These are phyloP conservation scores for Zalaria sp. DNA, from an alignment of 2,329 filamentous ascomycete genomes.

Conservation along the genomic window DNA sequence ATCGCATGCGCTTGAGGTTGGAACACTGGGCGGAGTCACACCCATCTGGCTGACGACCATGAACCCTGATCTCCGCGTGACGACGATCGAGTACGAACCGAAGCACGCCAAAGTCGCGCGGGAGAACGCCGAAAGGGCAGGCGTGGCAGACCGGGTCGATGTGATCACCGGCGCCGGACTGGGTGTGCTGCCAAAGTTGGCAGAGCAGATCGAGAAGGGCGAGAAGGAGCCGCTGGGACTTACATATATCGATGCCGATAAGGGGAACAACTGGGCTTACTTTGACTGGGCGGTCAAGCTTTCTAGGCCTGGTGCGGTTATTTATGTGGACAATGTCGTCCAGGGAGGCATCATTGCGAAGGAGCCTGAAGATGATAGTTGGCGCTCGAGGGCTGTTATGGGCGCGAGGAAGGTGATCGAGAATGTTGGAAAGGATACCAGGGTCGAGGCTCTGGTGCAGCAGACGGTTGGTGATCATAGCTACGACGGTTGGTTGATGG, in stretches of 20 bases:
- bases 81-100: conserved; percentile 36
- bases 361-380: conserved; percentile 7
- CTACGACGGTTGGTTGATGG: conserved; percentile 23
- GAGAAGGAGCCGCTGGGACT: conserved; percentile 31
- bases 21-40: conserved; percentile 40
- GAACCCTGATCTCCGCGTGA: conserved; percentile 26
- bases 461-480: conserved; percentile 32
- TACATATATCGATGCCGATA: conserved; percentile 40
- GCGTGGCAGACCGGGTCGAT: conserved; percentile 28
- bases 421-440: conserved; percentile 25
- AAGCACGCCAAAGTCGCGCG: conserved; percentile 32
- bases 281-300: conserved; percentile 27
- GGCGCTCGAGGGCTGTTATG: conserved; percentile 6
- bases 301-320: conserved; percentile 22
- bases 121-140: conserved; percentile 28
- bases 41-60: conserved; percentile 37
- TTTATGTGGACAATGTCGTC: conserved; percentile 40
- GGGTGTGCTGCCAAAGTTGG: conserved; percentile 27
- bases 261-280: conserved; percentile 35
- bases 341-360: conserved; percentile 16
- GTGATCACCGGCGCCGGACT: conserved; percentile 31
- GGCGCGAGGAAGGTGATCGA: conserved; percentile 23
- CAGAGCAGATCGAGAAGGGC: conserved; percentile 24
- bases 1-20: conserved; percentile 35
- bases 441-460: conserved; percentile 27